These are phyloP conservation scores for Pichia sp. DNA, from an alignment of 1,139 yeast genomes.

Conservation along the genomic window DNA sequence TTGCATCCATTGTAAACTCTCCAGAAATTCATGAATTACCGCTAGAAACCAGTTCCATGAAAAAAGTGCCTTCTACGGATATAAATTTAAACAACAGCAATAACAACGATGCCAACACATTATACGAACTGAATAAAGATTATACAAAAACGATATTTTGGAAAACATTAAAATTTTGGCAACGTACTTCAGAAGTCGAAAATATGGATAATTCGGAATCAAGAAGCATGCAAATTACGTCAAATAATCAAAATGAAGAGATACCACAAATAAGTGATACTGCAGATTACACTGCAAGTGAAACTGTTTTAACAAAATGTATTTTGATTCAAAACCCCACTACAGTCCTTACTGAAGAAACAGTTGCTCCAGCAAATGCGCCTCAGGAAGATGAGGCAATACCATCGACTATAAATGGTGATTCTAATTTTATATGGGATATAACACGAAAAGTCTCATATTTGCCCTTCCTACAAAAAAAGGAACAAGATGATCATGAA, in stretches of 20 bases:
- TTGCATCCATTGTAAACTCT: too few relatives aligned
- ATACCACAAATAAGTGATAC: background rate
- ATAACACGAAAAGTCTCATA: slow-evolving; percentile 11
- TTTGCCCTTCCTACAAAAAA: too few relatives aligned
- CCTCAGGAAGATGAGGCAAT: slow-evolving; percentile 1
- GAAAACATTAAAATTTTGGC: slow-evolving; percentile 12
- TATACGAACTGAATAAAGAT: background rate
- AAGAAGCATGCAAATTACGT: too few relatives aligned
- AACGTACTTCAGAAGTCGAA: slow-evolving; percentile 1
- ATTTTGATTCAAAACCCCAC: slow-evolving; percentile 1
- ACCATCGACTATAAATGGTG: background rate
- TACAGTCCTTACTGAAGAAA: background rate
- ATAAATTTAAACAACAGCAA: background rate
- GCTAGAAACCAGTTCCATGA: background rate
- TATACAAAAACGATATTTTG: slow-evolving; percentile 5
- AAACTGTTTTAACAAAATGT: background rate
- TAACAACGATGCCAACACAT: background rate
- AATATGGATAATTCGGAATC: background rate
- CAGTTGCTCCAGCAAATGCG: background rate
- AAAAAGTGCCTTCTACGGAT: background rate
- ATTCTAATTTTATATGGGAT: slow-evolving; percentile 7
- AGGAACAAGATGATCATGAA: too few relatives aligned
- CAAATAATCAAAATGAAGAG: background rate
- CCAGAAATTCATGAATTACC: background rate
- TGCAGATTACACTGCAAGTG: background rate